These are phyloP conservation scores for Kwoniella shivajii DNA, from an alignment of 1,284 basidiomycete genomes.

Conservation along the genomic window DNA sequence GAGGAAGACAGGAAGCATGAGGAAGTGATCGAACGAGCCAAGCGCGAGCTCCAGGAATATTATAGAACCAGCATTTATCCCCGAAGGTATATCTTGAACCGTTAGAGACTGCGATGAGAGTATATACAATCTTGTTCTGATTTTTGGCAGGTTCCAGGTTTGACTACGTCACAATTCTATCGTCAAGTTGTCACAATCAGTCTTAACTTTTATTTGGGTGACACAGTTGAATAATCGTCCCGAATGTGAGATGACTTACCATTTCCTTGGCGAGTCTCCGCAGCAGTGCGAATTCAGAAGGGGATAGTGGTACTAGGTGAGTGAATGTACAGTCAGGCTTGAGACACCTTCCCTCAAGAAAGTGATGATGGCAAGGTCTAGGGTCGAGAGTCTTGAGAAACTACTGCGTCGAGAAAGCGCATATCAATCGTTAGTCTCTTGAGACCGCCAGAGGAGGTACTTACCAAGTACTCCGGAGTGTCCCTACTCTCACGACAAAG, in stretches of 20 bases:
- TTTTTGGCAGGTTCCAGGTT: not conserved
- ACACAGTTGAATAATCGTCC: too few species aligned
- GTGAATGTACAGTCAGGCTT: constrained; percentile 2
- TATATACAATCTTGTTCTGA: constrained; percentile 13
- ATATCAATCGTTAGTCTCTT: not conserved
- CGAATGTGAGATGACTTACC: constrained; percentile 2
- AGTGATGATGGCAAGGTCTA: constrained; percentile 15
- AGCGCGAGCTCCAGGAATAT: not conserved
- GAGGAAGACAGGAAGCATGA: not conserved
- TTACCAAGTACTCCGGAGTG: not conserved
- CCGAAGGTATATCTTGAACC: constrained; percentile 2
- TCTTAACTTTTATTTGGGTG: not conserved
- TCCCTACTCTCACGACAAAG: not conserved
- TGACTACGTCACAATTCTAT: constrained; percentile 14
- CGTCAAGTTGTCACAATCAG: too few species aligned
- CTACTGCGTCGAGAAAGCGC: constrained; percentile 3
- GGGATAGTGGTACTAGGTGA: not conserved
- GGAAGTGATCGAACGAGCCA: not conserved
- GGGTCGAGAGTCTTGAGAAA: constrained; percentile 9
- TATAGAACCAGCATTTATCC: constrained; percentile 7
- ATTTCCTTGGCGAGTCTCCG: constrained; percentile 15
- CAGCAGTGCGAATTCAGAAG: not conserved
- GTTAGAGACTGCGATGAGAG: constrained; percentile 12
- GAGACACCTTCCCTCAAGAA: constrained; percentile 8
- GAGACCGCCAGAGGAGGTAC: not conserved